Evolutionary conservation across 2,329 filamentous ascomycete species (phyloP), one percentile per base, ranked within the genome.

Genomic region (Aspergillus awamori): DNA sequence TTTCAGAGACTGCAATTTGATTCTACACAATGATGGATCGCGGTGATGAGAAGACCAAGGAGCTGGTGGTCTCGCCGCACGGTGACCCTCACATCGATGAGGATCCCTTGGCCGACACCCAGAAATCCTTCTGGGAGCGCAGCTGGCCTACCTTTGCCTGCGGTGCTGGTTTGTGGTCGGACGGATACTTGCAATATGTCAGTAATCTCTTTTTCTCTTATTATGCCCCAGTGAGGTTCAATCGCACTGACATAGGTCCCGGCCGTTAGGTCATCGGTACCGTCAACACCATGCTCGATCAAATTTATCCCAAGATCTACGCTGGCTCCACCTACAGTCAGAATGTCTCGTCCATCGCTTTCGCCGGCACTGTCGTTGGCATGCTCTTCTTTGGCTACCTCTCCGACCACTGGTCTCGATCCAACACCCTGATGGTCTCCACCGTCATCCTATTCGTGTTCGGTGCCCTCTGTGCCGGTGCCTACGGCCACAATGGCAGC

Each of bases 81-180:
- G 15, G 13, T 11, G 26, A 47, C 22, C 26, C 8, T 26, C 43
- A 43, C 17, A 10, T 56, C n/a, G 53, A 56, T 30, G 53, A 56
- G 39, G 53, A 56, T 56, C 53, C 53, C 6, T 15, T 56, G 26
- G 53, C 53, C 13, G 24, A 20, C 3, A 33, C 39, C 4, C n/a
- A 45, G n/a, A 56, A 56, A 28, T 47, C 53, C 39, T 56, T 45
- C 60, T 83, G 80, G 83, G 79, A 85, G 65, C 80, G 85, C 53
- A 79, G 84, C 17, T 87, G 86, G 83, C 91, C 92, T 13, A 89
- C 92, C 1, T 88, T 96, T 67, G 93, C 93, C 51, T 96, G 92
- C 71, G 93, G 93, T 66, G 91, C 92, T 56, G 93, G 93, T 70
- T 83, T 97, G 2, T 97, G 96, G 78, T 93, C 89, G 26, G 93